Percentiles rank a stretch among this genome's conserved stretches.
These are phyloP conservation scores for Coemansia sp. DNA, from an alignment of 192 early-diverging fungal genomes.

Conservation along the genomic window DNA sequence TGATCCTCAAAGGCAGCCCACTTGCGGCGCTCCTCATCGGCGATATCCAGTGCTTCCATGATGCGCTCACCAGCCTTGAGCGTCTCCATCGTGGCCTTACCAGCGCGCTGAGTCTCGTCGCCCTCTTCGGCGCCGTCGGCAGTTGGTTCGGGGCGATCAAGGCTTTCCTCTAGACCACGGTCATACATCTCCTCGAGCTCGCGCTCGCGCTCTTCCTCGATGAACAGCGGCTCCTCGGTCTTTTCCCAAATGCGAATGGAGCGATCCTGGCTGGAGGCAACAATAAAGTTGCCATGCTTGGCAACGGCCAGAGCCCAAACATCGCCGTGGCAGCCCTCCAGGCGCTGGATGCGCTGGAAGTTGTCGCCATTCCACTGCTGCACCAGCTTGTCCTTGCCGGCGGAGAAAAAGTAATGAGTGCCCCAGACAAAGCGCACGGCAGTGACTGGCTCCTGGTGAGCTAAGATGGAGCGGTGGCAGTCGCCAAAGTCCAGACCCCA, in stretches of 20 bases:
- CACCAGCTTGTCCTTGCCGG: slow-evolving; percentile 84
- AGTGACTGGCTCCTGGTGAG: slow-evolving; percentile 94
- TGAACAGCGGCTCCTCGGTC: slow-evolving; percentile 93
- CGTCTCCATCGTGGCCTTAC: slow-evolving; percentile 90
- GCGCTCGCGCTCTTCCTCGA: slow-evolving; percentile 95
- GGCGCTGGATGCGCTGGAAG: slow-evolving; percentile 93
- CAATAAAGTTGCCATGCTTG: slow-evolving; percentile 86
- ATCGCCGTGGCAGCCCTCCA: slow-evolving; percentile 92
- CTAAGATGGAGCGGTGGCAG: slow-evolving; percentile 92
- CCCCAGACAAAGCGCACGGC: slow-evolving; percentile 86
- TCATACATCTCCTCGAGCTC: slow-evolving; percentile 93
- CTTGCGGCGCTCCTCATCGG: slow-evolving; percentile 76
- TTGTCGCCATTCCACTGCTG: slow-evolving; percentile 99
- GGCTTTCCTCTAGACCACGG: slow-evolving; percentile 66
- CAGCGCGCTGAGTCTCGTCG: slow-evolving; percentile 72
- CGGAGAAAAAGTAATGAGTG: slow-evolving; percentile 95
- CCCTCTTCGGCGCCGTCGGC: slow-evolving; percentile 55
- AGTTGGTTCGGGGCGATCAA: slow-evolving; percentile 48
- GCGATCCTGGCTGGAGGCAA: slow-evolving; percentile 90
- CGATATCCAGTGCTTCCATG: slow-evolving; percentile 90
- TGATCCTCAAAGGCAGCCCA: slow-evolving; percentile 67
- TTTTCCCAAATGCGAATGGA: slow-evolving; percentile 95
- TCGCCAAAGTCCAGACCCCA: slow-evolving; percentile 99
- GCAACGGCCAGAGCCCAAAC: slow-evolving; percentile 92
- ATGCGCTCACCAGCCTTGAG: slow-evolving; percentile 94